Base-by-base conservation (phyloP, 345 rosid genomes). In the Lepidium africanum region DNA sequence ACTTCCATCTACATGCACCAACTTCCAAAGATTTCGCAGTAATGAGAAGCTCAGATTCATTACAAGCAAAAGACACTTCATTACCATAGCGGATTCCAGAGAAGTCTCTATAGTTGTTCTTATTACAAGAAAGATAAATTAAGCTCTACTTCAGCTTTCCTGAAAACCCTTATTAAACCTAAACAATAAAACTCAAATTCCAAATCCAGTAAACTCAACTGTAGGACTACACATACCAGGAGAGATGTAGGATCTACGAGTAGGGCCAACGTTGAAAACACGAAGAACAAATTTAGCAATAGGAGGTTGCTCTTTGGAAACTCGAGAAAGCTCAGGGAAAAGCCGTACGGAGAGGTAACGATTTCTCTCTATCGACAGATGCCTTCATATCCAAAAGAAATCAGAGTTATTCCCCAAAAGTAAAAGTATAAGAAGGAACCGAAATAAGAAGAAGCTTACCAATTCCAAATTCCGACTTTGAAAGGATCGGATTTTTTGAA, bases 381-480 rank as follows among this genome's bases (percentile, higher is more conserved):
- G 84, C 98, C 97, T 93, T 71, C 69, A 67, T 7, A 53, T 41
- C 27, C 39, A 25, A 45, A 9, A 57, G 38, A n/a, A n/a, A n/a
- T n/a, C n/a, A n/a, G n/a, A n/a, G n/a, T n/a, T n/a, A n/a, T n/a
- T n/a, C n/a, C n/a, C 13, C 12, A 21, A 36, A 7, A 25, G 3
- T 5, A 19, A 1, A 4, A 3, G 3, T 7, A 15, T 3, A 4
- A 14, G 2, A 21, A 17, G 47, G 7, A 9, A 17, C 9, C 23
- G 16, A 48, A 5, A 48, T 35, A 9, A 41, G 14, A 9, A 2
- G 13, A 15, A 36, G 27, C 1, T 71, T 74, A 89, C 97, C 98
- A 93, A 82, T 85, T 93, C 98, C 98, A 93, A 70, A 90, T 87
- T 60, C 98, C 98, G 66, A 88, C 77, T 71, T 78, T 85, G 83